phyloP scores from a whole-genome alignment of 2,329 filamentous ascomycete genomes.

The Ciborinia camelliae region DNA sequence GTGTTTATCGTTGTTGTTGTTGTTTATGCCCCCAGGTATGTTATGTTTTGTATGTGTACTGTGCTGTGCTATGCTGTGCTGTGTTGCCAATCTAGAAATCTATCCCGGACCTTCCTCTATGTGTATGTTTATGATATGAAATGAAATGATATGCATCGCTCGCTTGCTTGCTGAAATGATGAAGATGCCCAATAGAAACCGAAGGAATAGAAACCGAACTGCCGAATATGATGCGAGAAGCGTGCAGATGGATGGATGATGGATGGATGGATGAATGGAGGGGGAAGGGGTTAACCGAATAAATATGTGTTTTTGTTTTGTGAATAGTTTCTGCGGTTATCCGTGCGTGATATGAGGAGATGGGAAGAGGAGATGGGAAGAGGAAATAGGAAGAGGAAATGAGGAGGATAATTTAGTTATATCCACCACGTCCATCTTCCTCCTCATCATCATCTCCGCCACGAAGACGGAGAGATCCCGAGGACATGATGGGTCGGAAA shows the following conservation, averaged over 20 bases:
- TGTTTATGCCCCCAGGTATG: too few species aligned
- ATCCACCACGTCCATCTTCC: conserved; percentile 36
- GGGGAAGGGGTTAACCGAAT: too few species aligned
- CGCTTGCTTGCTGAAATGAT: too few species aligned
- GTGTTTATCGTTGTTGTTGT: too few species aligned
- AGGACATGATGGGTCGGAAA: background rate
- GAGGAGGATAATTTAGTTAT: conserved; percentile 28
- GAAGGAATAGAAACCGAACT: background rate
- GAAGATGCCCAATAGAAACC: too few species aligned
- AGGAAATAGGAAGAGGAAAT: too few species aligned
- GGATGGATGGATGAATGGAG: background rate
- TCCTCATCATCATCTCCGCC: conserved; percentile 35
- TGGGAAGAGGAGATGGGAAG: background rate
- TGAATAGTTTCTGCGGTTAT: background rate
- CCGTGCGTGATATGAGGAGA: background rate
- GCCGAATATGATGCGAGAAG: background rate
- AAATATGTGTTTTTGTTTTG: too few species aligned
- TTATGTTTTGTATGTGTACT: background rate
- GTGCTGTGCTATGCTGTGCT: background rate
- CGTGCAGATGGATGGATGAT: too few species aligned
- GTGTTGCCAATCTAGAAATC: conserved; percentile 11
- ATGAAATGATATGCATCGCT: background rate
- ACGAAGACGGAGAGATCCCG: conserved; percentile 14
- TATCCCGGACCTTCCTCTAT: too few species aligned
- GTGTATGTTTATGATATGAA: background rate